Evolutionary conservation across 495 filamentous ascomycete species (phyloP).

Genomic region (Penicillium chermesinum): DNA sequence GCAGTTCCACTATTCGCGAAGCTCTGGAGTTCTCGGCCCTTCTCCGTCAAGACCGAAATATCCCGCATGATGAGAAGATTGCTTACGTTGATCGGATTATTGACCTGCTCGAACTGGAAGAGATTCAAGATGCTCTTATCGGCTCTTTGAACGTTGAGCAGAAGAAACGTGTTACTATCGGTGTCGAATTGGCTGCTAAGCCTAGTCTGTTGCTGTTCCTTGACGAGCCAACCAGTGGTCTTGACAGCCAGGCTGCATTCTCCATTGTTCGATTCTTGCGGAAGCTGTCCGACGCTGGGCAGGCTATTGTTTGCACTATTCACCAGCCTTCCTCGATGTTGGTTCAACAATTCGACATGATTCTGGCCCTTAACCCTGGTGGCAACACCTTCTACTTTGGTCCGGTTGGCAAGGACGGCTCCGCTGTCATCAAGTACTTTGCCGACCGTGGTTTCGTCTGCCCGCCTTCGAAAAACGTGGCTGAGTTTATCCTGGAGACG

Average conservation of each 20-base stretch:
- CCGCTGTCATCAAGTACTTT: conserved; percentile 62
- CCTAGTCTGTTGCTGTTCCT: conserved; percentile 76
- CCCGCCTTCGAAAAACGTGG: conserved; percentile 64
- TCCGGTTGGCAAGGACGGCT: conserved; percentile 59
- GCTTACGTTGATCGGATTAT: conserved; percentile 60
- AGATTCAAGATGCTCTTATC: conserved; percentile 52
- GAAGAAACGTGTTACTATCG: conserved; percentile 76
- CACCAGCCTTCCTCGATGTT: conserved; percentile 70
- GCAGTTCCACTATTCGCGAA: conserved; percentile 59
- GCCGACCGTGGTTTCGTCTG: conserved; percentile 55
- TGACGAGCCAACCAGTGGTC: conserved; percentile 75
- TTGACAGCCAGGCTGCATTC: conserved; percentile 80
- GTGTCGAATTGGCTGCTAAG: conserved; percentile 86
- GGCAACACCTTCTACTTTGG: conserved; percentile 75
- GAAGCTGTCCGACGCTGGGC: conserved; percentile 72
- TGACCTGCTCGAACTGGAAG: conserved; percentile 51
- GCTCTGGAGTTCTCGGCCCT: conserved; percentile 64
- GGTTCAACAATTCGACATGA: conserved; percentile 72
- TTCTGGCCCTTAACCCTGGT: conserved; percentile 63
- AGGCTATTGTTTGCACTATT: conserved; percentile 77
- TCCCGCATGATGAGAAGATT: conserved; percentile 49
- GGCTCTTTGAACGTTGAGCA: conserved; percentile 60
- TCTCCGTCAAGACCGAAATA: conserved; percentile 52
- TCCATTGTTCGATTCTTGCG: conserved; percentile 79
- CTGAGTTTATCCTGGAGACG: conserved; percentile 81